These are phyloP conservation scores for Russula dissimulans DNA, from an alignment of 768 basidiomycete genomes.

Conservation along the genomic window DNA sequence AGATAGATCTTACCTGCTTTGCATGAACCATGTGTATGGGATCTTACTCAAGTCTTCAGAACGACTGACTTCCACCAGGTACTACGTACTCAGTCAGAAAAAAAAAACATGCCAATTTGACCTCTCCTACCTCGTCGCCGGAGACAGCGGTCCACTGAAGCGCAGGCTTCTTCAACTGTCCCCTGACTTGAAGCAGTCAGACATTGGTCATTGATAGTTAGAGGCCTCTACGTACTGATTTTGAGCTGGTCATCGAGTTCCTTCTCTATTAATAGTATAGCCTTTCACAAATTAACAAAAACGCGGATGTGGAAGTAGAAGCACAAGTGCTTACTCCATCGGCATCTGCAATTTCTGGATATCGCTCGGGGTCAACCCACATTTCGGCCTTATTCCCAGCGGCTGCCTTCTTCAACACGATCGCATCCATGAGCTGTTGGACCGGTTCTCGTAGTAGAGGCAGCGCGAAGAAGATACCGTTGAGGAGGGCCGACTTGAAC, in stretches of 20 bases:
- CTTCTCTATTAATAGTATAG: constrained; percentile 54
- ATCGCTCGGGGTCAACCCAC: constrained; percentile 53
- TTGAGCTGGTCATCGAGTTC: constrained; percentile 71
- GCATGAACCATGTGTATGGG: constrained; percentile 50
- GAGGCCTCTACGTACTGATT: constrained; percentile 34
- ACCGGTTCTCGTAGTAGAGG: constrained; percentile 55
- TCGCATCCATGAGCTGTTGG: constrained; percentile 40
- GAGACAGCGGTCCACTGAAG: constrained; percentile 58
- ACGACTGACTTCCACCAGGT: constrained; percentile 69
- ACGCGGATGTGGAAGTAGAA: background rate
- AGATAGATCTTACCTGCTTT: constrained; percentile 44
- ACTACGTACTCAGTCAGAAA: constrained; percentile 35
- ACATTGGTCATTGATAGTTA: background rate
- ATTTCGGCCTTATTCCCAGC: constrained; percentile 60
- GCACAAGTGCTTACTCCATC: constrained; percentile 37
- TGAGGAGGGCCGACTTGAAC: constrained; percentile 59
- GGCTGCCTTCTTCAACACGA: constrained; percentile 54
- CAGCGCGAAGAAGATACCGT: constrained; percentile 57
- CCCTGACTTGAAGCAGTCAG: constrained; percentile 45
- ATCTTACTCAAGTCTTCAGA: constrained; percentile 35
- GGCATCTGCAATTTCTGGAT: constrained; percentile 46
- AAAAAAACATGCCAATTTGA: background rate
- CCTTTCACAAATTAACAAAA: constrained; percentile 32
- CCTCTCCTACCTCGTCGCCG: constrained; percentile 55
- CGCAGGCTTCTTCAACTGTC: constrained; percentile 59